These are phyloP conservation scores for Colletotrichum australisinense DNA, from an alignment of 2,329 filamentous ascomycete genomes.

Conservation along the genomic window DNA sequence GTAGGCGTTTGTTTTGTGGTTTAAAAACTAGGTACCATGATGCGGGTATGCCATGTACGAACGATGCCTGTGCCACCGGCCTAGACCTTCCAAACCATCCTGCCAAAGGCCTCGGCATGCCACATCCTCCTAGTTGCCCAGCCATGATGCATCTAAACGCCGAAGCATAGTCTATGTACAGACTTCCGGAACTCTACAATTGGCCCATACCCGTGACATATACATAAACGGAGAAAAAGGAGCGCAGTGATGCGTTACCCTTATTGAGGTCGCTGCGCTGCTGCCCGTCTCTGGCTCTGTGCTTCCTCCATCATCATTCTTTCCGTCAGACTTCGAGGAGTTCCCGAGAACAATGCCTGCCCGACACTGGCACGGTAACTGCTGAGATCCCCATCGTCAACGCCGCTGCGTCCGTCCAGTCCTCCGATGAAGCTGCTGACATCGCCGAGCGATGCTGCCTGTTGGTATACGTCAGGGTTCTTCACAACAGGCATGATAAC, in stretches of 20 bases:
- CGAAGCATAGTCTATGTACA: constrained; percentile 31
- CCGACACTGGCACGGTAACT: constrained; percentile 56
- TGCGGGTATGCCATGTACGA: constrained; percentile 29
- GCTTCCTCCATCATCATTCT: constrained; percentile 61
- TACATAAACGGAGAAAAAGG: constrained; percentile 4
- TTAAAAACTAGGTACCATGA: constrained; percentile 19
- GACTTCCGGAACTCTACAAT: constrained; percentile 29
- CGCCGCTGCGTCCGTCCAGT: constrained; percentile 61
- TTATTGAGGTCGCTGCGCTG: constrained; percentile 32
- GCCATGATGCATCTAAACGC: constrained; percentile 30
- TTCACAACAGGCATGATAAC: constrained; percentile 64
- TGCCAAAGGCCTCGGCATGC: constrained; percentile 21
- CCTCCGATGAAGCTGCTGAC: constrained; percentile 65
- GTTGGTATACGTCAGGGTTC: constrained; percentile 59
- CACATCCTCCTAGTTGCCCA: constrained; percentile 23
- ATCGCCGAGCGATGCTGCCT: constrained; percentile 60
- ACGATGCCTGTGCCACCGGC: constrained; percentile 16
- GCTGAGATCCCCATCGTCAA: constrained; percentile 57
- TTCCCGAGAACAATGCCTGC: constrained; percentile 53
- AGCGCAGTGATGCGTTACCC: background rate
- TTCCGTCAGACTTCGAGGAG: constrained; percentile 60
- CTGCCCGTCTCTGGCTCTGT: constrained; percentile 42
- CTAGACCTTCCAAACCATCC: constrained; percentile 10
- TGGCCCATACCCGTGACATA: constrained; percentile 29
- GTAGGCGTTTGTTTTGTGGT: background rate